Evolutionary conservation across 2,329 filamentous ascomycete species (phyloP), one percentile per base, ranked within the genome.

Genomic region (Colletotrichum shisoi): DNA sequence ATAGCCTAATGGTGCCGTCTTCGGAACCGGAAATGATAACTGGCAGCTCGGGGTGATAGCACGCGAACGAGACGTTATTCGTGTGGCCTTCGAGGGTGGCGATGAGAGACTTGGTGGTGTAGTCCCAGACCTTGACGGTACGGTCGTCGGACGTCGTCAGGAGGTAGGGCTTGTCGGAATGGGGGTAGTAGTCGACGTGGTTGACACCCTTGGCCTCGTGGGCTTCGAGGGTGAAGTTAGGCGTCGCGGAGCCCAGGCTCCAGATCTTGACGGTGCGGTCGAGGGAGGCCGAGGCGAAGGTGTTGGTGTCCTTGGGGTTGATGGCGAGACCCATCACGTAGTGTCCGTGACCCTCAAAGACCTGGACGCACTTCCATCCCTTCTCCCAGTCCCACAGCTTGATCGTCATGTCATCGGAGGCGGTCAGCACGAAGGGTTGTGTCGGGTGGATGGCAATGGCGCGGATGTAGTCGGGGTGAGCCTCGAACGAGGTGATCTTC

Each of bases 311-410:
- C 81, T 99, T 99, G 57, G 95, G 95, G 79, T 99, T 99, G 78
- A 98, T 97, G 58, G 94, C 91, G 71, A 98, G 84, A 34, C 93
- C 93, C 94, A 98, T 97, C 70, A 97, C 94, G 72, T 96, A 97
- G 82, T 96, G 95, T 73, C 90, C 91, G 77, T 99, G 96, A 37
- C 95, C 95, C 78, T 98, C 94, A 75, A 97, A 99, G 51, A 96
- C 88, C 79, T 97, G 93, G 39, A 98, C 92, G 76, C 94, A 98
- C 79, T 97, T 97, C 95, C 95, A 99, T 72, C 89, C 89, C 79
- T 95, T 96, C 74, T 99, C 95, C 95, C 95, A 99, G 78, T 99
- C 94, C 94, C 95, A 99, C 57, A 97, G 85, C 85, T 95, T 97
- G 77, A 97, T 97, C 64, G 93, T 97, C 93, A 97, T 96, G 78